A percentile compares a stretch with the other conserved stretches of the same genome.
Conservation (phyloP, 2,329 filamentous ascomycete species). For the Fusarium pseudonygamai region DNA sequence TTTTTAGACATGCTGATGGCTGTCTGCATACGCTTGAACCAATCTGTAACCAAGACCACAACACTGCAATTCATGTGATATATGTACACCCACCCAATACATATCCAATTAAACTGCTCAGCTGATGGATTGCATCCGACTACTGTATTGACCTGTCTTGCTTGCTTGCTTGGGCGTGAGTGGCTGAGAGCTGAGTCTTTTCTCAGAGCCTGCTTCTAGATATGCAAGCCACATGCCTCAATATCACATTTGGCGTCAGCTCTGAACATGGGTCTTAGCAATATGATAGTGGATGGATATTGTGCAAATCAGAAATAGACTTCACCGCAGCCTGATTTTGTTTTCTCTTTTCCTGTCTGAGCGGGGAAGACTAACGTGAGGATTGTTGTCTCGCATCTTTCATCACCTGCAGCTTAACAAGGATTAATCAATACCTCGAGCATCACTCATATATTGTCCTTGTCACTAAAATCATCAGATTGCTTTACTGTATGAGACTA, state of each 20-base stretch:
- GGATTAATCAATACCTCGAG: not conserved
- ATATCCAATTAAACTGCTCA: not conserved
- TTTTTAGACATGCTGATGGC: not conserved
- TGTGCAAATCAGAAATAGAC: not conserved
- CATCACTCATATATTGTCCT: not conserved
- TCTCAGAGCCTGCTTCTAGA: constrained; percentile 7
- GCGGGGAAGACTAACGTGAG: not conserved
- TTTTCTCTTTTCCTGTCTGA: not conserved
- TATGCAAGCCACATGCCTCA: constrained; percentile 8
- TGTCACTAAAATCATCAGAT: not conserved
- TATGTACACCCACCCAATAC: not conserved
- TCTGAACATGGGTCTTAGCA: not conserved
- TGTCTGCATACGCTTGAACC: not conserved
- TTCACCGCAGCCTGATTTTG: not conserved
- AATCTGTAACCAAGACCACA: not conserved
- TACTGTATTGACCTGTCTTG: not conserved
- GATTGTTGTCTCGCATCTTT: not conserved
- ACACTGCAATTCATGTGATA: not conserved
- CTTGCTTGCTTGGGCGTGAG: not conserved
- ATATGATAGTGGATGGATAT: not conserved
- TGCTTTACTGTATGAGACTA: not conserved
- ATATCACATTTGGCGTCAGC: not conserved
- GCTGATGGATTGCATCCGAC: not conserved
- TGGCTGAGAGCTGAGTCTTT: not conserved
- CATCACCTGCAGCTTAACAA: not conserved